Conservation (phyloP, 1,139 yeast genomes). For the Hyphopichia wangnamkhiaoensis region DNA sequence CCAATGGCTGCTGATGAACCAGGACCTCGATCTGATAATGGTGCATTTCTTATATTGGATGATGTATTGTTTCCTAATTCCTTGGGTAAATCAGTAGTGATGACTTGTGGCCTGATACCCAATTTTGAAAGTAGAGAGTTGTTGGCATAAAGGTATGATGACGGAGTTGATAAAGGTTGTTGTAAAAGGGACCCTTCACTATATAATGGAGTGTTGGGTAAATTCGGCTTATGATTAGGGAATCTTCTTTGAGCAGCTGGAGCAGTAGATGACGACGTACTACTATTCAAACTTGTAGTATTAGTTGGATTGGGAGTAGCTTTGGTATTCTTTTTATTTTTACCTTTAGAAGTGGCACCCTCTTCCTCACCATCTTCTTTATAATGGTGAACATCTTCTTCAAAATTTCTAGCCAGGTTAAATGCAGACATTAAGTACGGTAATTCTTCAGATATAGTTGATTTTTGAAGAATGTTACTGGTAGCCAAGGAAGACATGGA, state of each 20-base stretch:
- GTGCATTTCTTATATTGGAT: slow-evolving; percentile 1
- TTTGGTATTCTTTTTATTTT: background rate
- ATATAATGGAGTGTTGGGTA: slow-evolving; percentile 38
- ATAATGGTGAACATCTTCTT: slow-evolving; percentile 48
- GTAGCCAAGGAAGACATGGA: slow-evolving; percentile 31
- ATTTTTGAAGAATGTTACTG: slow-evolving; percentile 36
- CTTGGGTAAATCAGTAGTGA: slow-evolving; percentile 28
- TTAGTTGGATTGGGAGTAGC: too few relatives aligned
- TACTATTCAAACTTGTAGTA: background rate
- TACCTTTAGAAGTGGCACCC: background rate
- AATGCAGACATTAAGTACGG: slow-evolving; percentile 62
- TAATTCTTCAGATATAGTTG: slow-evolving; percentile 54
- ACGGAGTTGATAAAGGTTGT: slow-evolving; percentile 24
- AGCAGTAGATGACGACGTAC: background rate
- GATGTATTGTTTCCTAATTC: slow-evolving; percentile 6
- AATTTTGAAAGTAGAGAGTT: slow-evolving; percentile 38
- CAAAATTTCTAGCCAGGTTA: slow-evolving; percentile 51
- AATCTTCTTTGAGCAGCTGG: slow-evolving; percentile 9
- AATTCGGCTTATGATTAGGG: slow-evolving; percentile 25
- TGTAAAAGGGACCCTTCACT: slow-evolving; percentile 35
- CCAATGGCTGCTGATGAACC: background rate
- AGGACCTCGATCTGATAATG: background rate
- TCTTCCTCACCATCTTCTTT: slow-evolving; percentile 22
- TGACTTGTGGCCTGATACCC: slow-evolving; percentile 48
- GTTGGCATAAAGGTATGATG: slow-evolving; percentile 36